Conservation (phyloP, 2,329 filamentous ascomycete species). For the Alternaria sp. region DNA sequence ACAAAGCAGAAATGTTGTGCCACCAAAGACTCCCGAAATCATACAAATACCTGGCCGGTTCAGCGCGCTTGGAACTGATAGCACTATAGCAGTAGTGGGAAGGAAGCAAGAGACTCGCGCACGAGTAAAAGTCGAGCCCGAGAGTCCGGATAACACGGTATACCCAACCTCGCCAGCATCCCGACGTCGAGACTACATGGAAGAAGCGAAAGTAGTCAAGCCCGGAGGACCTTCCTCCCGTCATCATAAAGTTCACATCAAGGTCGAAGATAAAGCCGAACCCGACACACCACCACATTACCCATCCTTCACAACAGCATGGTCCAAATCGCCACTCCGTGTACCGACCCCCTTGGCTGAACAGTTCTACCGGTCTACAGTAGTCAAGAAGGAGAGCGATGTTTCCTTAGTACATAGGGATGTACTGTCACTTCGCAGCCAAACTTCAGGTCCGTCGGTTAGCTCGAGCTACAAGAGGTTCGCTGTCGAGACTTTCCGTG, state of each 20-base stretch:
- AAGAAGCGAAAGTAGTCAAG: background rate
- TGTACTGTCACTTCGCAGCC: background rate
- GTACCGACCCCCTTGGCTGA: background rate
- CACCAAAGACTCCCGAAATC: background rate
- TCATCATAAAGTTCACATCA: background rate
- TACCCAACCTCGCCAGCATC: background rate
- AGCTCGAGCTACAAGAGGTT: background rate
- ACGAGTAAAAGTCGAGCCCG: background rate
- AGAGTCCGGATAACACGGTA: background rate
- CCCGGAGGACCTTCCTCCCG: background rate
- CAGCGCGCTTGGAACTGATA: background rate
- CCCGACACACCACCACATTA: background rate
- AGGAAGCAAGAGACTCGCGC: background rate
- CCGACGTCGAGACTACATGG: background rate
- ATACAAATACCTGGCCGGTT: background rate
- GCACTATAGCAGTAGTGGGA: background rate
- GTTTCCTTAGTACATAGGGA: background rate
- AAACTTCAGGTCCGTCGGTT: background rate
- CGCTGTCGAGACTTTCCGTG: constrained; percentile 18
- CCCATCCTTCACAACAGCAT: background rate
- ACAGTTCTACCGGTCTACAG: background rate
- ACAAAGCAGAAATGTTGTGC: background rate
- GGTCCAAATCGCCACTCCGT: background rate
- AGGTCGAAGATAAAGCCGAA: background rate
- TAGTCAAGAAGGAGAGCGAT: background rate